Base-by-base conservation (phyloP, 2,329 filamentous ascomycete genomes). In the Hortaea sp. region DNA sequence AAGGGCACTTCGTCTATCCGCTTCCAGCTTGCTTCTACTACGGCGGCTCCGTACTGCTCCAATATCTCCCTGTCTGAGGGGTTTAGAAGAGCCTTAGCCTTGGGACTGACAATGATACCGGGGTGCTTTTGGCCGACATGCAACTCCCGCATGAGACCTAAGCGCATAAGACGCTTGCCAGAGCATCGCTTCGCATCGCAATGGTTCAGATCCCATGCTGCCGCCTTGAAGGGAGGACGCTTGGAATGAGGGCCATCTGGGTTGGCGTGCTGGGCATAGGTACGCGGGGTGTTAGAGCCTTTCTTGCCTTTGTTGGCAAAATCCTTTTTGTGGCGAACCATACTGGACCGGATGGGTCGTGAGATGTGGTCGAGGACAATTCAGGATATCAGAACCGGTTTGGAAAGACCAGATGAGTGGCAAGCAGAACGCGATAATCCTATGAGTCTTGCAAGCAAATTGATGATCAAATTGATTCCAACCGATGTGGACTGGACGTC, bases 241-340 rank as follows among this genome's bases (percentile, higher is more conserved):
- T 60, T 60, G 43, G 50, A 53, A 29, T 60, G 60, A 42, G 50
- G 52, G 31, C 30, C 32, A 27, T 60, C 57, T 2, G 60, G 52
- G 32, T 61, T 53, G 6, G 56, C 59, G 47, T 62, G 60, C 41
- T 61, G 58, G 32, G 57, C 57, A 40, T 56, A 55, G 39, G 57
- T 58, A 28, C 58, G 56, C n/a, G 54, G 52, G 30, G 6, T 12
- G 42, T 54, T 53, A 47, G 50, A 20, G 50, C 55, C 44, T 43
- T 85, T 87, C 65, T 87, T 88, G 62, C 85, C 84, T 63, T 84
- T 78, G 56, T 76, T 75, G 45, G 77, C 73, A 63, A 82, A 79
- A 68, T 95, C 89, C 69, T 97, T 97, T 71, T 95, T 97, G 69
- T 95, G 90, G 50, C 90, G 87, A 45, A 95, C 88, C 89, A 95